phyloP scores from a whole-genome alignment of 352 stramenopile genomes.

The Globisporangium echinulatum region DNA sequence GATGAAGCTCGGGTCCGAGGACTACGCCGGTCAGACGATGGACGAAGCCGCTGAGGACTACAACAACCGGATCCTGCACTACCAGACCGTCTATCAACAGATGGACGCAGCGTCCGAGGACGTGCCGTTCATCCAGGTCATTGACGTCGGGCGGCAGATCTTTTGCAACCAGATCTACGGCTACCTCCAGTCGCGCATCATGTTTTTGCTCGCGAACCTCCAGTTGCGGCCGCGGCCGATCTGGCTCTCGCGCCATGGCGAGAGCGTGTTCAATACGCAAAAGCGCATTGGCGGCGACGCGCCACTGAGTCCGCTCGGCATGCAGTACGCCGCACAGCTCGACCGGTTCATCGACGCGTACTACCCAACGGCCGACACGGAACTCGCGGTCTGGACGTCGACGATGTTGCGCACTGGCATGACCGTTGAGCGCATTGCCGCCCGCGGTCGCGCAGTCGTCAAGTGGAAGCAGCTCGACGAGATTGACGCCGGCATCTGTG shows the following conservation, averaged over 20 bases:
- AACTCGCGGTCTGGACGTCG: slow-evolving; percentile 93
- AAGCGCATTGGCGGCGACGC: slow-evolving; percentile 96
- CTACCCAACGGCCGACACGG: slow-evolving; percentile 68
- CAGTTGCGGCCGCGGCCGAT: slow-evolving; percentile 93
- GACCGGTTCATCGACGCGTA: slow-evolving; percentile 91
- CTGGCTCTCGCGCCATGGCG: slow-evolving; percentile 95
- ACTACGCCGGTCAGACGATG: slow-evolving; percentile 69
- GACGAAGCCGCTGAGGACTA: slow-evolving; percentile 72
- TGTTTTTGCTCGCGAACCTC: slow-evolving; percentile 96
- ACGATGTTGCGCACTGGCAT: slow-evolving; percentile 95
- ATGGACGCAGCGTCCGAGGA: slow-evolving; percentile 47
- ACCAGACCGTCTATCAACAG: slow-evolving; percentile 65
- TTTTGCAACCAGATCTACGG: slow-evolving; percentile 84
- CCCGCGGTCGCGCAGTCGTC: slow-evolving; percentile 50
- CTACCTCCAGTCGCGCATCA: slow-evolving; percentile 85
- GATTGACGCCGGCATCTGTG: slow-evolving; percentile 95
- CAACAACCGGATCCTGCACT: slow-evolving; percentile 74
- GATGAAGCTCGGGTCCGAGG: slow-evolving; percentile 79
- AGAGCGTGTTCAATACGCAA: slow-evolving; percentile 97
- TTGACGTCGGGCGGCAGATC: slow-evolving; percentile 74
- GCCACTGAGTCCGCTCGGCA: slow-evolving; percentile 86
- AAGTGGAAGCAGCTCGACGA: slow-evolving; percentile 93
- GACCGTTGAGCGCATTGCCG: slow-evolving; percentile 87
- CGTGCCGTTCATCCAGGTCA: slow-evolving; percentile 75
- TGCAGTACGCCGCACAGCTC: slow-evolving; percentile 92